These are phyloP conservation scores for Penicillium paradoxum DNA, from an alignment of 495 filamentous ascomycete species.

Conservation along the genomic window DNA sequence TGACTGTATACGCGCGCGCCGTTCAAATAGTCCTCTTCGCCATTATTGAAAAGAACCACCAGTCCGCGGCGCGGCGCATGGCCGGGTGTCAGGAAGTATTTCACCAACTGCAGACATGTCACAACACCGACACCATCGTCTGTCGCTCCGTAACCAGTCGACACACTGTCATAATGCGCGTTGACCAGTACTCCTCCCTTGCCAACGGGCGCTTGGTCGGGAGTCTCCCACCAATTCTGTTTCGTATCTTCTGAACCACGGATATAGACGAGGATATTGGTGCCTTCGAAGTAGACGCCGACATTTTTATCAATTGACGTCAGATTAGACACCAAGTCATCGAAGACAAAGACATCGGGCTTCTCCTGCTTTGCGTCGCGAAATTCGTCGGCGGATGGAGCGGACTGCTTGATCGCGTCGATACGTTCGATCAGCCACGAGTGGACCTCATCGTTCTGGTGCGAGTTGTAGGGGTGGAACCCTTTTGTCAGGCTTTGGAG, in stretches of 20 bases:
- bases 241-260: conserved; percentile 69
- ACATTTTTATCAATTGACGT: conserved; percentile 45
- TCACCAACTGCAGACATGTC: conserved; percentile 78
- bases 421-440: conserved; percentile 71
- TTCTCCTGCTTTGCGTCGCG: conserved; percentile 19
- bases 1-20: conserved; percentile 82
- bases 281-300: conserved; percentile 79
- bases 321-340: conserved; percentile 76
- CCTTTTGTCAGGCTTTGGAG: conserved; percentile 65
- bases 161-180: conserved; percentile 93
- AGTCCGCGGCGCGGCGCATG: conserved; percentile 74
- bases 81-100: conserved; percentile 75
- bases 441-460: conserved; percentile 72
- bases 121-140: conserved; percentile 91
- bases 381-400: conserved; percentile 27
- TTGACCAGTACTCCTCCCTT: conserved; percentile 85
- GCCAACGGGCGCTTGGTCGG: conserved; percentile 43
- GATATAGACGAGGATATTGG: conserved; percentile 89
- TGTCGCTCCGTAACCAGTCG: conserved; percentile 85
- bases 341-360: conserved; percentile 60
- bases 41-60: conserved; percentile 87
- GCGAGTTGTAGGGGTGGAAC: conserved; percentile 87
- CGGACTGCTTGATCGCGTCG: conserved; percentile 58
- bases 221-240: conserved; percentile 58
- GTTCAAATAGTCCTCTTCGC: conserved; percentile 90